phyloP scores from a whole-genome alignment of 352 stramenopile genomes.

The Globisporangium nagaii region DNA sequence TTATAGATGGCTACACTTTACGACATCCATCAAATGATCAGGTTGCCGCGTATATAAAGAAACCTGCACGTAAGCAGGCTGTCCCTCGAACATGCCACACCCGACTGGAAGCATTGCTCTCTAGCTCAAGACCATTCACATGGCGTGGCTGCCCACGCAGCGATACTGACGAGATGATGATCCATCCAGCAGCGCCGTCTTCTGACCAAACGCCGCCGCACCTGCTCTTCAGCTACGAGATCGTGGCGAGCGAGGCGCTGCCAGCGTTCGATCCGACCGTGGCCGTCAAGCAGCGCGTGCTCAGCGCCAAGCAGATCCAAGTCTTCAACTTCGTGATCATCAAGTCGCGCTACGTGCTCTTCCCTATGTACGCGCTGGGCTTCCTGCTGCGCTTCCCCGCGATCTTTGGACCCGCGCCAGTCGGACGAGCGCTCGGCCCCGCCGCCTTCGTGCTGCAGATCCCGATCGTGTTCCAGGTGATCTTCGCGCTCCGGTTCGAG shows the following conservation, averaged over 20 bases:
- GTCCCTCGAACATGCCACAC: too few species aligned
- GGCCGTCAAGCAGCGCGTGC: slow-evolving; percentile 4
- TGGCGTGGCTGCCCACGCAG: too few species aligned
- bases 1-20: not conserved
- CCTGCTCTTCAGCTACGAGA: not conserved
- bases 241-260: slow-evolving; percentile 1
- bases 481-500: slow-evolving; percentile 8
- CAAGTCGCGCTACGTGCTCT: not conserved
- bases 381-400: not conserved
- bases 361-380: slow-evolving; percentile 3
- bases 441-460: slow-evolving; percentile 5
- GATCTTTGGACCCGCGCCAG: not conserved
- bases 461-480: slow-evolving; percentile 1
- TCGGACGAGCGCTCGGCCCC: not conserved
- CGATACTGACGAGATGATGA: not conserved
- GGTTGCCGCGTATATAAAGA: too few species aligned
- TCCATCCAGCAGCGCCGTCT: not conserved
- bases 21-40: too few species aligned
- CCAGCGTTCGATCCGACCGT: not conserved
- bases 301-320: not conserved
- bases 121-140: too few species aligned
- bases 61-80: too few species aligned
- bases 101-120: too few species aligned
- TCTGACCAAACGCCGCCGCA: not conserved
- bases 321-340: not conserved